Evolutionary conservation across 2,329 filamentous ascomycete genomes (phyloP).

Genomic region (Raffaelea albimanens): DNA sequence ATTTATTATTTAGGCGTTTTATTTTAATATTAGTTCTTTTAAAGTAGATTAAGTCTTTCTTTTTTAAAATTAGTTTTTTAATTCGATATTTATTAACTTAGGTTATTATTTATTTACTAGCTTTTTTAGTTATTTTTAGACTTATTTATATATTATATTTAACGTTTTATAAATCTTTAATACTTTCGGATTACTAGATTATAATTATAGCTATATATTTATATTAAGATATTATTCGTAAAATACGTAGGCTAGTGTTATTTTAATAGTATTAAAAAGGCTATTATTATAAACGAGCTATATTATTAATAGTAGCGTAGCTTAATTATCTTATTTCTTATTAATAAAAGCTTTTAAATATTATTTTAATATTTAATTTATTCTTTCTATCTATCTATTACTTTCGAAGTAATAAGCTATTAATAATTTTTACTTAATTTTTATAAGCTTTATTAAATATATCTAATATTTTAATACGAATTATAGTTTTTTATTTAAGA

Average conservation of each 20-base stretch:
- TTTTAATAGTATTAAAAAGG: too few species aligned
- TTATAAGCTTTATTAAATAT: not conserved
- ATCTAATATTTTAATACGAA: too few species aligned
- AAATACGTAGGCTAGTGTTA: too few species aligned
- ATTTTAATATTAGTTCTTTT: not conserved
- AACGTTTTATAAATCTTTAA: too few species aligned
- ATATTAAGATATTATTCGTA: too few species aligned
- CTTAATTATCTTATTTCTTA: not conserved
- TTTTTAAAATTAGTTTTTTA: not conserved
- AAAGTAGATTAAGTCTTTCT: not conserved
- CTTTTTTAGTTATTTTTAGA: not conserved
- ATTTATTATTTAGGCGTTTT: not conserved
- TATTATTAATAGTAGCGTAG: not conserved
- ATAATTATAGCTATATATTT: too few species aligned
- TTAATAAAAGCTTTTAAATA: not conserved
- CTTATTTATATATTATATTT: too few species aligned
- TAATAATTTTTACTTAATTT: not conserved
- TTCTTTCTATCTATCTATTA: not conserved
- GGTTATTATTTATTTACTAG: not conserved
- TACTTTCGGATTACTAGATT: too few species aligned
- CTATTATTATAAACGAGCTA: not conserved
- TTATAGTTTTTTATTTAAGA: not conserved
- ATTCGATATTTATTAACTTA: not conserved
- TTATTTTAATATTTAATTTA: not conserved
- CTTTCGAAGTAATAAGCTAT: not conserved